Evolutionary conservation across 169 alveolate species (phyloP).

Genomic region (Plasmodium inui): DNA sequence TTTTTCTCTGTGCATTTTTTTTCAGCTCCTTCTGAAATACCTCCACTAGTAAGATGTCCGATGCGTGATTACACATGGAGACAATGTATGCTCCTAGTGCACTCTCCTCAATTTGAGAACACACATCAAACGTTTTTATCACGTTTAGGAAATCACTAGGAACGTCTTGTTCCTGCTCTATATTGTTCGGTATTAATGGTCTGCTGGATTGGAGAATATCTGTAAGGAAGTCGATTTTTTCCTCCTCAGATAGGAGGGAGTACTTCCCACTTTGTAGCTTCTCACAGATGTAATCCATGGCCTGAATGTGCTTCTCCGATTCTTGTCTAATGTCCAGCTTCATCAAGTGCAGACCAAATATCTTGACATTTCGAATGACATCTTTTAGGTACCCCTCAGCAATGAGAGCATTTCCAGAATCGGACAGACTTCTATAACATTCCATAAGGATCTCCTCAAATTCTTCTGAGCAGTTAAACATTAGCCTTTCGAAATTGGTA

Average conservation of each 20-base stretch:
- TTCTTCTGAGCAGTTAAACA: constrained; percentile 76
- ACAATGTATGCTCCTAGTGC: constrained; percentile 87
- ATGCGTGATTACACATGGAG: constrained; percentile 87
- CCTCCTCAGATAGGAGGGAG: constrained; percentile 80
- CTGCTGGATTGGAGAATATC: constrained; percentile 78
- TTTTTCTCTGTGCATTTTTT: constrained; percentile 47
- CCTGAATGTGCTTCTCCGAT: constrained; percentile 82
- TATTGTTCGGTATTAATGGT: constrained; percentile 82
- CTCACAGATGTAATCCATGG: constrained; percentile 80
- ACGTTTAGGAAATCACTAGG: constrained; percentile 79
- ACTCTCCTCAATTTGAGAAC: constrained; percentile 84
- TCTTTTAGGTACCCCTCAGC: constrained; percentile 81
- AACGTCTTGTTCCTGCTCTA: constrained; percentile 77
- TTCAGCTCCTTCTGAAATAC: constrained; percentile 77
- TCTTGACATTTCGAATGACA: constrained; percentile 81
- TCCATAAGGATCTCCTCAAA: constrained; percentile 80
- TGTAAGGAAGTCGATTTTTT: constrained; percentile 77
- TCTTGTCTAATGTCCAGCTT: constrained; percentile 89
- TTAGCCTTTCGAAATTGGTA: constrained; percentile 40
- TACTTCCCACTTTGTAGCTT: constrained; percentile 79
- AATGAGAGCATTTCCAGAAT: constrained; percentile 78
- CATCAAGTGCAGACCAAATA: constrained; percentile 85
- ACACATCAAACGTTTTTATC: constrained; percentile 81
- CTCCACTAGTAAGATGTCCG: constrained; percentile 87
- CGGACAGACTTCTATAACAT: constrained; percentile 81